Base-by-base conservation (phyloP, 805 yeast genomes). In the Saccharomyces cerevisiae region DNA sequence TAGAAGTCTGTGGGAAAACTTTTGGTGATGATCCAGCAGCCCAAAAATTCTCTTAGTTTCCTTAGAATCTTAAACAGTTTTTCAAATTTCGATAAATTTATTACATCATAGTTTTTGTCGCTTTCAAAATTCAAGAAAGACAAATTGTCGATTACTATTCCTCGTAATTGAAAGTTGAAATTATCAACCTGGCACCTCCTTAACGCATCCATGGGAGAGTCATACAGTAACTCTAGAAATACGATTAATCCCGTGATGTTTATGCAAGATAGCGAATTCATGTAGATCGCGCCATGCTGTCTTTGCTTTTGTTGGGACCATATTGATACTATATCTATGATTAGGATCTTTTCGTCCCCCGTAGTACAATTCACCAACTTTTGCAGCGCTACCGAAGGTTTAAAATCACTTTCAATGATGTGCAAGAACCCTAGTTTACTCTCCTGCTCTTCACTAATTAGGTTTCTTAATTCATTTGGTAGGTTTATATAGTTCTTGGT, bases 61-160 rank as follows among this genome's bases (percentile, higher is more conserved):
- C 57, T 60, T 8, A 67, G 57, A 5, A 61, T 32, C 41, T 57
- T 61, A 14, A 57, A 41, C 28, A 66, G 50, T 17, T 58, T 41
- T 8, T 53, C 57, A 47, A 62, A 59, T 31, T 60, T 55, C 11
- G 29, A 6, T 4, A 49, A 17, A n/a, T 43, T 28, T 36, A 48
- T 48, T 2, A 36, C 10, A 36, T 43, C 47, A 1, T 48, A 50
- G 21, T 50, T 30, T 4, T 52, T 21, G 30, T 62, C 65, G 49
- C 57, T 62, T 2, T 59, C 50, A 9, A 56, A 52, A 46, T 59
- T 36, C 8, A 55, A 59, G 48, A 61, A 67, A 1, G 73, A 68
- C 8, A 69, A 43, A 53, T 69, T 69, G 54, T 69, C 73, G 13
- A 69, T 64, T 4, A 69, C 53, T n/a, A 69, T 60, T 14, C 70